Evolutionary conservation across 331 rosid genomes (phyloP), one percentile per base, ranked within the genome.

Genomic region (Malus hybrid): DNA sequence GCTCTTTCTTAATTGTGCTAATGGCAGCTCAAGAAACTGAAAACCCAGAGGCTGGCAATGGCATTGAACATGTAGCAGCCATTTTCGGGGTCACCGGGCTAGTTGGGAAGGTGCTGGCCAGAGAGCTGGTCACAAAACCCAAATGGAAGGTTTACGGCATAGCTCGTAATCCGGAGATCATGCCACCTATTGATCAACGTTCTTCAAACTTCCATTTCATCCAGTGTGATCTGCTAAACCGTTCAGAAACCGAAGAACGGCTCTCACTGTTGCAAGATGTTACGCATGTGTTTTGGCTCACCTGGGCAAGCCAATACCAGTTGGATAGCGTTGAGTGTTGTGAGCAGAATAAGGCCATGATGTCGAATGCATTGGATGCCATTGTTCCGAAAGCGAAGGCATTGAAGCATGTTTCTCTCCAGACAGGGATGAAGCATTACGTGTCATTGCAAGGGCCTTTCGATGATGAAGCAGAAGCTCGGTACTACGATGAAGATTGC

Each of bases 51-150:
- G 70, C 70, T 65, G 46, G 13, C 44, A 55, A 70, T 65, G 73
- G 75, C 67, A 50, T 74, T 22, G 78, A 63, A 4, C 79, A 79
- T 75, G 96, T 91, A 39, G 98, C 97, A 7, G 86, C 84, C 71
- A 90, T 91, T 28, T 93, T 93, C 76, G 98, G 98, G 57, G 98
- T 86, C 42, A 91, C 97, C n/a, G 98, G 98, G 64, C 84, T 93
- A 7, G 98, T 88, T 32, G 98, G 98, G 34, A 89, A 77, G 79
- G 95, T 85, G 74, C 78, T 94, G 22, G 96, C 93, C 18, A 86
- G 70, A 75, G 73, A 48, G 67, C 82, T 94, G 2, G 65, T 83
- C 24, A 65, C 83, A 33, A 76, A 81, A 61, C 62, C 89, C 71
- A 75, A 79, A 57, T 94, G 97, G 98, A 91, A 91, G 83, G 91